Evolutionary conservation across 1,139 yeast species (phyloP), one percentile per base, ranked within the genome.

Genomic region (Pichia sorboxylosa): DNA sequence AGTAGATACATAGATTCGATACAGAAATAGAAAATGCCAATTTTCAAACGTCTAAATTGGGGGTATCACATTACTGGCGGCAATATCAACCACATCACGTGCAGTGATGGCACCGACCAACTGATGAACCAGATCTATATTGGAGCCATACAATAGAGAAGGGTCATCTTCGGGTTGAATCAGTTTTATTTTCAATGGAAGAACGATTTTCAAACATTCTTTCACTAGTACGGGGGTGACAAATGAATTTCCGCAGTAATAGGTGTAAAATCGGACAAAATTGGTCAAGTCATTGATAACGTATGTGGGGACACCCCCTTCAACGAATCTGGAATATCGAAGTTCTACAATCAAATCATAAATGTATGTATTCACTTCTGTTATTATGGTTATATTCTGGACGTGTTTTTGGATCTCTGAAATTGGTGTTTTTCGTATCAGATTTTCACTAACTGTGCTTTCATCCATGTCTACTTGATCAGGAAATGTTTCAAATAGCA

Each of bases 131-230:
- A 69, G 36, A 9, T 48, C 56, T 7, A 54, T 40, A 37, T 71
- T 75, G 24, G 76, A 64, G 1, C 79, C 78, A 52, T 70, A 73
- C 29, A 59, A 53, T 26, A 69, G 45, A 2, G 70, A 57, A 1
- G 73, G 65, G 41, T 72, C 79, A 20, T 64, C 59, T n/a, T 51
- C 52, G 0, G 69, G 55, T 2, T 46, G 37, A 7, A 33, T 31
- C 26, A 69, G 36, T 11, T 49, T 51, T 8, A 72, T 48, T 27
- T 63, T 59, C 26, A 66, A 47, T 0, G 78, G 75, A 17, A 69
- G 49, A 13, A 66, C 41, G 37, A 64, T 64, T 17, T 61, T 52
- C 1, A 68, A 66, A 0, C 74, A 70, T 24, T 59, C 40, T 24
- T 64, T 62, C 8, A 69, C 71, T 28, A 69, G 51, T 1, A 63